Base-by-base conservation (phyloP, 495 filamentous ascomycete species). In the Cryomyces antarcticus region DNA sequence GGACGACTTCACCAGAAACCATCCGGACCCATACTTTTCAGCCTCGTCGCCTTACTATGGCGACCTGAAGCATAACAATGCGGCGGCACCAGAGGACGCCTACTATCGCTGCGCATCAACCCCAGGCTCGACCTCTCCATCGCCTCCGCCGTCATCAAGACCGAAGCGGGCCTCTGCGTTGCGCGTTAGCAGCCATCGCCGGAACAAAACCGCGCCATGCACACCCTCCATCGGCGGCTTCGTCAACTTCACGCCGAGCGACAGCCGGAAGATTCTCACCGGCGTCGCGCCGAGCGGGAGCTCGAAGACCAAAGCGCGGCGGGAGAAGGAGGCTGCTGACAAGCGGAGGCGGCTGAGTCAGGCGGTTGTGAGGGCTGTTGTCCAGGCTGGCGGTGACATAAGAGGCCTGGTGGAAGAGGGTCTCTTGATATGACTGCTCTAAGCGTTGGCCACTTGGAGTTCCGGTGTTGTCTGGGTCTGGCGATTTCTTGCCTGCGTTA, bases 201-300 rank as follows among this genome's bases (percentile, higher is more conserved):
- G 49, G n/a, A 42, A 43, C 28, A 34, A 41, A 9, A 45, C 39
- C 30, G 38, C 30, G 30, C 49, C 27, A 30, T 12, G 28, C 43
- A 4, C 28, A 45, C 36, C 31, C 43, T 0, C 36, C 5, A 62
- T 56, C 7, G 72, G 79, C 35, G 76, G 74, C 1, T 97, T 97
- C 52, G 82, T 93, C 43, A 96, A 96, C 57, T 93, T 78, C 61
- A 94, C 86, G n/a, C 73, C 85, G 0, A 54, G 67, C 10, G 92
- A 97, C 58, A 78, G 73, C 56, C 64, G 68, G 31, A 75, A 77
- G 55, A 82, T 97, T 17, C 69, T 97, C 55, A 83, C 73, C 11
- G 88, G 88, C 5, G 89, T 97, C 7, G 89, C 89, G 41, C 89
- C 89, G 10, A 81, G 75, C 41, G 89, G 89, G 31, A 82, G 75